Base-by-base conservation (phyloP, 441 rosid genomes). In the Croton setiger region DNA sequence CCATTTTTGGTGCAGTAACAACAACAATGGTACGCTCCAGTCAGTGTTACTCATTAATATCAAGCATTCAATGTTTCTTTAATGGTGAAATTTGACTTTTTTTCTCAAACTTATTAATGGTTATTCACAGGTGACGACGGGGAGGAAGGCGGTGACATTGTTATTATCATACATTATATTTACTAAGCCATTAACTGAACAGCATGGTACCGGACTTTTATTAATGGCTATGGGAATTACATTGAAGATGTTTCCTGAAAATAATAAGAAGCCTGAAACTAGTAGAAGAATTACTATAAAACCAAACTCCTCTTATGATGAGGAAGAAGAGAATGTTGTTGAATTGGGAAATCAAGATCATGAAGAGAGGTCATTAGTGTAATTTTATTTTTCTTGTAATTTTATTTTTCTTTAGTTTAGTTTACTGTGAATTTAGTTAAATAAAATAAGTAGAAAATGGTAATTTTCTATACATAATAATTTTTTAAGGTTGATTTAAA, bases 1-100 rank as follows among this genome's bases (percentile, higher is more conserved):
- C 98, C 63, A 73, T 92, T 73, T 92, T 90, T 45, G 98, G 98
- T 44, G 98, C 98, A 6, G 98, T 96, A 49, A 87, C 93, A 17
- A 92, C 98, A 4, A 93, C 98, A 20, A 85, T 92, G 93, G 98
- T 92, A 52, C 15, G 81, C 62, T 52, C 36, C 66, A 45, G 73
- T 67, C 12, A 27, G 31, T 27, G 31, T 27, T 27, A 27, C 2
- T 27, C 31, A 27, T 39, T 7, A 37, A 39, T 39, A 39, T 39
- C 43, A 39, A 9, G 9, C 37, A 23, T 44, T 63, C 23, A 63
- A 7, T 62, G 66, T 23, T 62, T 27, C 31, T 27, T 43, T 21
- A 27, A 47, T 62, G 36, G 7, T 7, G 31, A 27, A 6, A 43
- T 39, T 41, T 18, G 48, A 4, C 21, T n/a, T 43, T 7, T 43